phyloP scores from a whole-genome alignment of 257 asterid species.

The Paulownia fortunei region DNA sequence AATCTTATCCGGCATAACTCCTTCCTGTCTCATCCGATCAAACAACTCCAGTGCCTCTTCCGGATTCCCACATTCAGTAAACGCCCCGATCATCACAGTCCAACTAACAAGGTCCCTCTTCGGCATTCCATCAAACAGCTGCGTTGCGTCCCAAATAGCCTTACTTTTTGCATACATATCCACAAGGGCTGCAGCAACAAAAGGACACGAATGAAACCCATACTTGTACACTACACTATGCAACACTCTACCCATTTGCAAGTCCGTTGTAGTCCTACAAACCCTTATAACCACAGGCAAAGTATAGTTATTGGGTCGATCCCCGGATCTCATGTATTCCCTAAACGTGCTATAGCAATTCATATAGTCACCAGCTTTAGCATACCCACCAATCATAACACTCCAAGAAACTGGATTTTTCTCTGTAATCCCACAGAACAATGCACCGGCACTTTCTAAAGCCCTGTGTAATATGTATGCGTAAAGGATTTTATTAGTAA shows the following conservation, averaged over 20 bases:
- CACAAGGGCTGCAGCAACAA: slow-evolving; percentile 53
- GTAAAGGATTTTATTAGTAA: slow-evolving; percentile 50
- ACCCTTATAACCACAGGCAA: slow-evolving; percentile 59
- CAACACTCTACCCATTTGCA: slow-evolving; percentile 53
- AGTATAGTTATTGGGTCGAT: slow-evolving; percentile 49
- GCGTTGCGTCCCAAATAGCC: slow-evolving; percentile 45
- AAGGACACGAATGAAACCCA: slow-evolving; percentile 43
- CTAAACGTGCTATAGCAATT: slow-evolving; percentile 49
- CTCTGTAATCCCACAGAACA: slow-evolving; percentile 44
- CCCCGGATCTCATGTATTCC: slow-evolving; percentile 57
- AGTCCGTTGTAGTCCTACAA: slow-evolving; percentile 45
- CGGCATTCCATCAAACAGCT: slow-evolving; percentile 56
- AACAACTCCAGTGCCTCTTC: slow-evolving; percentile 52
- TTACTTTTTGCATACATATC: slow-evolving; percentile 61
- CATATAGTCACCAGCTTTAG: slow-evolving; percentile 45
- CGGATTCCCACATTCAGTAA: slow-evolving; percentile 55
- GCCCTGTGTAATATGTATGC: slow-evolving; percentile 40
- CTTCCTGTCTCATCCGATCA: slow-evolving; percentile 52
- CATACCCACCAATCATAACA: slow-evolving; percentile 63
- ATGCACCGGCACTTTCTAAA: slow-evolving; percentile 40
- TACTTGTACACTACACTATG: slow-evolving; percentile 47
- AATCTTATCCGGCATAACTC: slow-evolving; percentile 50
- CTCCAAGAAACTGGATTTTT: slow-evolving; percentile 63
- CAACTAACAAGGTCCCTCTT: slow-evolving; percentile 54
- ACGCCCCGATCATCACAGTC: slow-evolving; percentile 76